Base-by-base conservation (phyloP, 805 yeast species). In the Phaffomyces antillensis region DNA sequence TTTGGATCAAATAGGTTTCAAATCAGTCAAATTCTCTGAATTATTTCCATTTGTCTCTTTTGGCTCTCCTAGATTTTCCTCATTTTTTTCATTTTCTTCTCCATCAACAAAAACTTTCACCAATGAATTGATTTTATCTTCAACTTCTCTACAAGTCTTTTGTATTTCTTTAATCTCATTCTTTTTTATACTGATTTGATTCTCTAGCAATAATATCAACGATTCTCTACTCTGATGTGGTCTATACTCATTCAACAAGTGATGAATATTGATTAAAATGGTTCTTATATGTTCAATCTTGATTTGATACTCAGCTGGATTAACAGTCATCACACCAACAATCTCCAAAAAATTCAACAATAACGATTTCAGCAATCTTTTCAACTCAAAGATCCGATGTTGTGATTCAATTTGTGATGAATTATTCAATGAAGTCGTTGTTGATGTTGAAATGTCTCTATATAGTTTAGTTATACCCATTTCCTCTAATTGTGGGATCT, bases 201-300 rank as follows among this genome's bases (percentile, higher is more conserved):
- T 82, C 54, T 76, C 79, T 59, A 87, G 65, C 43, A 84, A 68
- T 71, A 87, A 71, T 37, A 89, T 86, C 51, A 93, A 70, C 41
- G 90, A 82, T 57, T 93, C 99, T 42, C 97, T 72, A 4, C 96
- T 84, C 60, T 93, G 99, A 63, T 93, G 98, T 3, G 97, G 93
- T 49, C 99, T 72, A 64, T 93, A 93, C 42, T 90, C 89, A 61
- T 93, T 93, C 47, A 93, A 67, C 33, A 93, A 67, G 62, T 93
- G 98, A 61, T 93, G 97, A 51, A 93, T 81, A 59, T 93, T 93
- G 59, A 91, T 83, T 42, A 93, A 67, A 11, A 91, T 79, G 13
- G 83, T 73, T 50, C 95, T 77, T 34, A 93, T 77, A 52, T 87
- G 79, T 51, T 89, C 96, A 25, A 89, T 77, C 55, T 87, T 85